Percentiles rank a stretch among this genome's conserved stretches.
Conservation (phyloP, 1,284 basidiomycete species). For the Pseudozyma thailandica region DNA sequence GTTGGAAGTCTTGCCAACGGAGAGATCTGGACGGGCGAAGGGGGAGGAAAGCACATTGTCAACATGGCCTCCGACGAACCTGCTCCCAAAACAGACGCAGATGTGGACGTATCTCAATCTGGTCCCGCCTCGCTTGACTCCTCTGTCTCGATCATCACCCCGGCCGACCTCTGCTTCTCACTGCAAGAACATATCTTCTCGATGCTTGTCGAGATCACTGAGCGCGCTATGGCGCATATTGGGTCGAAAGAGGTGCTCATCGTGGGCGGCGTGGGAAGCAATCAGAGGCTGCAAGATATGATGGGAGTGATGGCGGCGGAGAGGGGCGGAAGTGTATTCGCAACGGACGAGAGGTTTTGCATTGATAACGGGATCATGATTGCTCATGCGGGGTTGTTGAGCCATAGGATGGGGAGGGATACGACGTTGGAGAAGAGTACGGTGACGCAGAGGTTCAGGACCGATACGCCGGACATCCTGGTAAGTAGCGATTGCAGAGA, state of each 20-base stretch:
- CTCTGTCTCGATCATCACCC: slow-evolving; percentile 74
- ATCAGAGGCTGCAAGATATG: slow-evolving; percentile 93
- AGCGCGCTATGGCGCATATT: slow-evolving; percentile 98
- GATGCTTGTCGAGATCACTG: slow-evolving; percentile 99
- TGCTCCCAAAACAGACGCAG: slow-evolving; percentile 13
- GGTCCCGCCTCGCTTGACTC: slow-evolving; percentile 29
- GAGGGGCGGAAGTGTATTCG: slow-evolving; percentile 88
- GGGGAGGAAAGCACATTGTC: slow-evolving; percentile 52
- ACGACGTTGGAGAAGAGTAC: slow-evolving; percentile 63
- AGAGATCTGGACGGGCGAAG: slow-evolving; percentile 54
- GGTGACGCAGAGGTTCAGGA: slow-evolving; percentile 65
- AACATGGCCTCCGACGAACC: slow-evolving; percentile 27
- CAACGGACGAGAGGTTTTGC: slow-evolving; percentile 96
- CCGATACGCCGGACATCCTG: slow-evolving; percentile 60
- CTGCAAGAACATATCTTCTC: slow-evolving; percentile 97
- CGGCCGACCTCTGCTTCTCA: slow-evolving; percentile 94
- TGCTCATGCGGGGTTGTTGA: slow-evolving; percentile 93
- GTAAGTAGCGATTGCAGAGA: slow-evolving; percentile 25
- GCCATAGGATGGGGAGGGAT: slow-evolving; percentile 83
- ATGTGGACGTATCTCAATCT: slow-evolving; percentile 37
- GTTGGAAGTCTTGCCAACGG: slow-evolving; percentile 63
- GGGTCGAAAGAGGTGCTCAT: slow-evolving; percentile 95
- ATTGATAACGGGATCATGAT: slow-evolving; percentile 99
- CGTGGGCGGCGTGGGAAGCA: slow-evolving; percentile 92
- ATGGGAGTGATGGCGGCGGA: slow-evolving; percentile 97